phyloP scores from a whole-genome alignment of 2,329 filamentous ascomycete species.

The Dactylellina haptotyla region DNA sequence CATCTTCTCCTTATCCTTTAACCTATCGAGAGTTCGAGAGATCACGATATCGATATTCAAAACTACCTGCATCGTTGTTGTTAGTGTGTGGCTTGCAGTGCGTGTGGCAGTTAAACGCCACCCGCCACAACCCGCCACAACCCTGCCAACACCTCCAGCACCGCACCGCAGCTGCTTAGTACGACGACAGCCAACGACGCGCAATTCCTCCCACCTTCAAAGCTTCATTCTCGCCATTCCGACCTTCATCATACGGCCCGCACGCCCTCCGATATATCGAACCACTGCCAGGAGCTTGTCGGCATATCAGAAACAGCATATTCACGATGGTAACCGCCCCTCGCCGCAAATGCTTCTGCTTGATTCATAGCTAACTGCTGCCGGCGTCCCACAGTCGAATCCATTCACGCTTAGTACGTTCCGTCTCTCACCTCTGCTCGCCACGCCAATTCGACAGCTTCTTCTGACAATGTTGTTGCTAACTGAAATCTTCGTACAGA shows the following conservation, averaged over 20 bases:
- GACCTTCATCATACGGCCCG: conserved; percentile 9
- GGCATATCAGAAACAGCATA: neutral
- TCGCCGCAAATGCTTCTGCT: conserved; percentile 2
- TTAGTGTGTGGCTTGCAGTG: conserved; percentile 20
- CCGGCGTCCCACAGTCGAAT: conserved; percentile 31
- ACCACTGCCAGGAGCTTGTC: neutral
- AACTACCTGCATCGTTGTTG: no score
- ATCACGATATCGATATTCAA: no score
- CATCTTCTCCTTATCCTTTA: no score
- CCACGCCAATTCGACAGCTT: neutral
- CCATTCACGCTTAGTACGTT: conserved; percentile 53
- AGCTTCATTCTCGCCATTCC: conserved; percentile 42
- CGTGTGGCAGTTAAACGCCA: conserved; percentile 41
- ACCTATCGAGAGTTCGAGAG: neutral
- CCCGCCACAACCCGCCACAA: conserved; percentile 20
- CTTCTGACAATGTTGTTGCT: conserved; percentile 2
- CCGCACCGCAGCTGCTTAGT: conserved; percentile 30
- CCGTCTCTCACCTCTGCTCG: neutral
- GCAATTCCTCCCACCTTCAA: conserved; percentile 47
- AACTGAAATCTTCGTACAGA: conserved; percentile 32
- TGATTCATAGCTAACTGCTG: conserved; percentile 25
- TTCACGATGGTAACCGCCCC: conserved; percentile 30
- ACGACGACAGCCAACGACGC: conserved; percentile 47
- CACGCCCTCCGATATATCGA: neutral
- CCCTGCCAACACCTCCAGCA: conserved; percentile 31